Evolutionary conservation across 1,284 basidiomycete species (phyloP).

Genomic region (Moesziomyces globuligerus): DNA sequence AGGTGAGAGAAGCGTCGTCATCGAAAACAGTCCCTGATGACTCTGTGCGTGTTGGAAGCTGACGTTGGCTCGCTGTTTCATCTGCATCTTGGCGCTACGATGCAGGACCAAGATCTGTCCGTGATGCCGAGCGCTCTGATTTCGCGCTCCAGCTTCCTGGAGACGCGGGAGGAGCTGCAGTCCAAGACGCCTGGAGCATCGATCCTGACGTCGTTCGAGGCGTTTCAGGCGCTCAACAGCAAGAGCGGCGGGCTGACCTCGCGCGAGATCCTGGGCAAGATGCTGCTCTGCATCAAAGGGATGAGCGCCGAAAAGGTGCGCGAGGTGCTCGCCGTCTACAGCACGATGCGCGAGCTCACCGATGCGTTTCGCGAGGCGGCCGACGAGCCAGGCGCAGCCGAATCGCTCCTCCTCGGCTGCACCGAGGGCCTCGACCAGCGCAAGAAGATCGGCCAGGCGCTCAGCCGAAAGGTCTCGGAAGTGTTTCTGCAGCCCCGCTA

Average conservation of each 20-base stretch:
- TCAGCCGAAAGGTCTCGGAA: constrained; percentile 44
- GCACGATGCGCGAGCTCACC: constrained; percentile 69
- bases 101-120: constrained; percentile 63
- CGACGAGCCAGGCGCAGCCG: constrained; percentile 14
- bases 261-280: constrained; percentile 70
- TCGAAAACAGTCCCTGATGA: too few relatives aligned
- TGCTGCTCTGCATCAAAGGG: constrained; percentile 71
- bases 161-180: constrained; percentile 68
- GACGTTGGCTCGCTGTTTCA: not conserved
- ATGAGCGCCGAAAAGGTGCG: constrained; percentile 71
- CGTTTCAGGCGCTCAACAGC: constrained; percentile 71
- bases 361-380: constrained; percentile 65
- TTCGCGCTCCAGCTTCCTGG: constrained; percentile 66
- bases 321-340: constrained; percentile 70
- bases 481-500: constrained; percentile 32
- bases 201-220: constrained; percentile 70
- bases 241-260: constrained; percentile 70
- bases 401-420: constrained; percentile 17
- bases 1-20: too few relatives aligned
- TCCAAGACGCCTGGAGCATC: constrained; percentile 53
- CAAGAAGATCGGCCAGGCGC: constrained; percentile 44
- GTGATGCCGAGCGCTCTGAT: constrained; percentile 69
- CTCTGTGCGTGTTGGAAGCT: too few relatives aligned
- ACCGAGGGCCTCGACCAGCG: constrained; percentile 42
- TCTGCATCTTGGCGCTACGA: not conserved